A percentile compares a stretch with the other conserved stretches of the same genome.
Evolutionary conservation across 208 protist species (phyloP).

Genomic region (Trichomonas gallinae): DNA sequence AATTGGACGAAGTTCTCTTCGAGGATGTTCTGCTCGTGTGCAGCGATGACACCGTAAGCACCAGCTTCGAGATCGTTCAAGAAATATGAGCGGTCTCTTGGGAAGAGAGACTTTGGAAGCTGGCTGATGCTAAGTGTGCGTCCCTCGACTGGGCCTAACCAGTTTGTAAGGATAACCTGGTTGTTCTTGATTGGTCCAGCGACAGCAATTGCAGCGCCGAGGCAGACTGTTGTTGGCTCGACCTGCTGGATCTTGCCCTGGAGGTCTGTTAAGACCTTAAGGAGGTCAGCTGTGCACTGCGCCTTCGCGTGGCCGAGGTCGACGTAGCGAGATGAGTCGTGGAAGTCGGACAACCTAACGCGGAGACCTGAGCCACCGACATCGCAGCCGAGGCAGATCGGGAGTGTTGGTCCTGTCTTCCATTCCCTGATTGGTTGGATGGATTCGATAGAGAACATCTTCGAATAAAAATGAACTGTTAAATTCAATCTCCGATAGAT

Average conservation of each 20-base stretch:
- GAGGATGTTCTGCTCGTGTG: neutral
- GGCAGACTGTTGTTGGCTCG: neutral
- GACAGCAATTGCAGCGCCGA: neutral
- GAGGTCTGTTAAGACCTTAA: neutral
- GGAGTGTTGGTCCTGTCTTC: neutral
- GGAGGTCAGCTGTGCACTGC: neutral
- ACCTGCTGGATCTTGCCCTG: neutral
- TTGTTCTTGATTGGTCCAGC: neutral
- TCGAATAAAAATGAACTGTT: neutral
- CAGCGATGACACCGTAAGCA: neutral
- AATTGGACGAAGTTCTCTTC: neutral
- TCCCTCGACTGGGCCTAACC: neutral
- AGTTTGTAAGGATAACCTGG: neutral
- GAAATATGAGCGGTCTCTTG: neutral
- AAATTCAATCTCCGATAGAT: neutral
- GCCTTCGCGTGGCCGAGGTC: neutral
- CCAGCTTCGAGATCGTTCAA: conserved; percentile 3
- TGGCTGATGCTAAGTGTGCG: neutral
- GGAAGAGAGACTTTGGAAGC: neutral
- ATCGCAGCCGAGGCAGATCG: neutral
- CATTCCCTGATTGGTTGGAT: neutral
- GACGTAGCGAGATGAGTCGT: neutral
- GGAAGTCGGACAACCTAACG: neutral
- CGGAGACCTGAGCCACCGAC: neutral
- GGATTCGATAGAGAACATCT: neutral